A percentile compares a stretch with the other conserved stretches of the same genome.
These are phyloP conservation scores for Phytopythium litorale DNA, from an alignment of 352 stramenopile genomes.

Conservation along the genomic window DNA sequence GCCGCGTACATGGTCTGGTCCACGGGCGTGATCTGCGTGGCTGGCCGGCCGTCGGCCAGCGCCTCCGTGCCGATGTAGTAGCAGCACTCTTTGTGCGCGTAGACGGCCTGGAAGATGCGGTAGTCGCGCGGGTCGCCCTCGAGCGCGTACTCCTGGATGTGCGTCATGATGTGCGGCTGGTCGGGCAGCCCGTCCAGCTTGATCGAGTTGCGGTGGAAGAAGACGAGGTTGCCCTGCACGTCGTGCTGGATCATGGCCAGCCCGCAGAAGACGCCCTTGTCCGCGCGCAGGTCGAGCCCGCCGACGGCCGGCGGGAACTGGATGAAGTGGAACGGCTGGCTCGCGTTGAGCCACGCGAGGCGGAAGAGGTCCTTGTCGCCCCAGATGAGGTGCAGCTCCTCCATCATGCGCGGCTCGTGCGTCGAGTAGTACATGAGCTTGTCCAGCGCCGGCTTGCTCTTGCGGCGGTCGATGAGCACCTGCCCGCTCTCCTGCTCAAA, in stretches of 20 bases:
- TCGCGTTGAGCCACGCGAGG: constrained; percentile 75
- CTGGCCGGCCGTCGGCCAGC: constrained; percentile 51
- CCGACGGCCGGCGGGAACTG: constrained; percentile 63
- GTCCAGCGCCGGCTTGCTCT: constrained; percentile 68
- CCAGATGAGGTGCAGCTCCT: constrained; percentile 79
- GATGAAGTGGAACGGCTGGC: constrained; percentile 78
- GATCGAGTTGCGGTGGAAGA: constrained; percentile 85
- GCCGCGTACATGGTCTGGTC: constrained; percentile 71
- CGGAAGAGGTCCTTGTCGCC: constrained; percentile 87
- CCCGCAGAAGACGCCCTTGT: constrained; percentile 79
- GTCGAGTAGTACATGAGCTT: constrained; percentile 88
- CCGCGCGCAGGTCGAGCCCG: constrained; percentile 57
- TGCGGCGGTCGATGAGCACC: constrained; percentile 78
- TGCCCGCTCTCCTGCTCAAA: constrained; percentile 87
- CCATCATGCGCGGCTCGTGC: constrained; percentile 59
- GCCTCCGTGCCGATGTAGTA: constrained; percentile 83
- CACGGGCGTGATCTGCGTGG: constrained; percentile 67
- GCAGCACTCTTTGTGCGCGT: constrained; percentile 81
- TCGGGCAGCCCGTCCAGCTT: constrained; percentile 70
- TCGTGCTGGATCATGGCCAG: constrained; percentile 88
- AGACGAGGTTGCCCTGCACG: constrained; percentile 75
- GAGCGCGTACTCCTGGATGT: constrained; percentile 78
- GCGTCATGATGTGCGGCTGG: constrained; percentile 74
- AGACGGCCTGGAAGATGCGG: constrained; percentile 78
- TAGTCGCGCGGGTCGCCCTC: constrained; percentile 70